Percentiles rank a stretch among this genome's conserved stretches.
Conservation (phyloP, 2,329 filamentous ascomycete species). For the Aschersonia sp. region DNA sequence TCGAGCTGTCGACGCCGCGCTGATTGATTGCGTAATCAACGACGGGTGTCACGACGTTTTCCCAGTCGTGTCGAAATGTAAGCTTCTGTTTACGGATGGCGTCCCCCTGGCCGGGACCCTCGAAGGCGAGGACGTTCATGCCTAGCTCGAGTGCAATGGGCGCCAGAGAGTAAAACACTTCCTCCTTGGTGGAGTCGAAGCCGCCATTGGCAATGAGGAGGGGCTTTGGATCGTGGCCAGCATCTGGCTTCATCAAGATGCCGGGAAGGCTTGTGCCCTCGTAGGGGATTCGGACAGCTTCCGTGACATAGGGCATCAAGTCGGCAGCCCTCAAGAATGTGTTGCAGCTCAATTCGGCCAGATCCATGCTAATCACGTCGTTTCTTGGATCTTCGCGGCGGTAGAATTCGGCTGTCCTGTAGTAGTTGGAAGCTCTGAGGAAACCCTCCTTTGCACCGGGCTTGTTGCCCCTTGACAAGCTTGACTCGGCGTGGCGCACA, state of each 20-base stretch:
- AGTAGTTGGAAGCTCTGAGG: neutral
- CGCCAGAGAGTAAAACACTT: neutral
- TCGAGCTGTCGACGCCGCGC: conserved; percentile 13
- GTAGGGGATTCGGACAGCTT: neutral
- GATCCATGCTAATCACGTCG: neutral
- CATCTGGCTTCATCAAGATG: neutral
- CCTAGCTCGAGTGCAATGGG: conserved; percentile 17
- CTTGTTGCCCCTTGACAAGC: neutral
- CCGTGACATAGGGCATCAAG: neutral
- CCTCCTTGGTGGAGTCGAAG: neutral
- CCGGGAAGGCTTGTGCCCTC: neutral
- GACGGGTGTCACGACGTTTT: conserved; percentile 22
- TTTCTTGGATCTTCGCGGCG: neutral
- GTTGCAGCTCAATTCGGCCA: neutral
- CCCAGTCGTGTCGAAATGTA: conserved; percentile 29
- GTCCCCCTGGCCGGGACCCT: conserved; percentile 28
- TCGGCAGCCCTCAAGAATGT: neutral
- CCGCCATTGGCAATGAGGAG: neutral
- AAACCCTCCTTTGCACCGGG: neutral
- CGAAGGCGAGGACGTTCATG: conserved; percentile 28
- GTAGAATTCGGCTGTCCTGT: neutral
- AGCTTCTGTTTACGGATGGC: conserved; percentile 23
- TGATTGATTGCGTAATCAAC: conserved; percentile 19
- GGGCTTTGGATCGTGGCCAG: neutral
- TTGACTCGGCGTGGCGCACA: neutral